Conservation (phyloP, 352 stramenopile genomes). For the Phytopythium montanum region DNA sequence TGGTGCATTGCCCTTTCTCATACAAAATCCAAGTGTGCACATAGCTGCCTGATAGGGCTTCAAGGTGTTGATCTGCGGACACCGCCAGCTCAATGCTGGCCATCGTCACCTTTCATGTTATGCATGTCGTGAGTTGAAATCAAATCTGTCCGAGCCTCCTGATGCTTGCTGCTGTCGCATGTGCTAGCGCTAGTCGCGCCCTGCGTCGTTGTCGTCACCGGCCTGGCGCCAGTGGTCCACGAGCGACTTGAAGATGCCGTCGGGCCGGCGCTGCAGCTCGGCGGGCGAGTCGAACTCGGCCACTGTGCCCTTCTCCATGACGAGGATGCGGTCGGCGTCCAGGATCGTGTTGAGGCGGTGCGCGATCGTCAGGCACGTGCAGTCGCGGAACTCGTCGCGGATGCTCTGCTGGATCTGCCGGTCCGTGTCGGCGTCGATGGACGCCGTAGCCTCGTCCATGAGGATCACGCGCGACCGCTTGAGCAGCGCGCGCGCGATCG, state of each 20-base stretch:
- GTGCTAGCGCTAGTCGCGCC: too few species aligned
- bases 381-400: slow-evolving; percentile 90
- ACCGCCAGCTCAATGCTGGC: slow-evolving; percentile 5
- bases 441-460: slow-evolving; percentile 96
- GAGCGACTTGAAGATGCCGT: slow-evolving; percentile 65
- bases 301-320: slow-evolving; percentile 92
- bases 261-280: slow-evolving; percentile 70
- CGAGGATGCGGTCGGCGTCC: slow-evolving; percentile 95
- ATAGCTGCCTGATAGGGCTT: too few species aligned
- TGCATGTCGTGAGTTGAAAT: neutral
- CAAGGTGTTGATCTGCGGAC: too few species aligned
- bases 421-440: slow-evolving; percentile 85
- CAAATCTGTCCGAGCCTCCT: neutral
- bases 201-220: slow-evolving; percentile 17
- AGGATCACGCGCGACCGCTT: slow-evolving; percentile 90
- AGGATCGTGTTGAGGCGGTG: slow-evolving; percentile 98
- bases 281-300: slow-evolving; percentile 86
- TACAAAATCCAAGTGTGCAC: neutral
- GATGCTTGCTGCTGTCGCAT: neutral
- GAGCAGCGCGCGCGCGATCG: slow-evolving; percentile 92
- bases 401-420: slow-evolving; percentile 88
- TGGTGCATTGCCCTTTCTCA: neutral
- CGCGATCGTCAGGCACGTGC: slow-evolving; percentile 95
- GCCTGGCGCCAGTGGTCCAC: slow-evolving; percentile 63
- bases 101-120: neutral